These are phyloP conservation scores for Trypanosoma congolense DNA, from an alignment of 208 protist genomes.

Conservation along the genomic window DNA sequence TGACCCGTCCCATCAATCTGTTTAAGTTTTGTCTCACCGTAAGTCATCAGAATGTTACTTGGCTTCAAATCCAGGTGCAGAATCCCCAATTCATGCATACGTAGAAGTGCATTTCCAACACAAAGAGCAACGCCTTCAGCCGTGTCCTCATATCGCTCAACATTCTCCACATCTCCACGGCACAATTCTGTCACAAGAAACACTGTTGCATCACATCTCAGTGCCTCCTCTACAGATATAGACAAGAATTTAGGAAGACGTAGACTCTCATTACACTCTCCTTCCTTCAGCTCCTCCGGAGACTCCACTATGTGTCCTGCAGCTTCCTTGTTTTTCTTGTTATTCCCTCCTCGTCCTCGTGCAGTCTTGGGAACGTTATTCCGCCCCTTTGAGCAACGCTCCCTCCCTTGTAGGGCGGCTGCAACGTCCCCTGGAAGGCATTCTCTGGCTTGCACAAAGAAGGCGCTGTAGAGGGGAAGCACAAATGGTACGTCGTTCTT, in stretches of 20 bases:
- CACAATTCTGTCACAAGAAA: slow-evolving; percentile 83
- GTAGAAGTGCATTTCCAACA: slow-evolving; percentile 68
- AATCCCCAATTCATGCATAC: slow-evolving; percentile 77
- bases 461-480: slow-evolving; percentile 79
- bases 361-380: slow-evolving; percentile 23
- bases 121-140: slow-evolving; percentile 70
- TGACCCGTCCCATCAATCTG: too few species aligned
- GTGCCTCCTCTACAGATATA: slow-evolving; percentile 65
- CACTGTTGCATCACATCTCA: slow-evolving; percentile 55
- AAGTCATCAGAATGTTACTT: slow-evolving; percentile 82
- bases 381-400: slow-evolving; percentile 15
- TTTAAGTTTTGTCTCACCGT: too few species aligned
- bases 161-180: slow-evolving; percentile 77
- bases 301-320: slow-evolving; percentile 17
- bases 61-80: slow-evolving; percentile 85
- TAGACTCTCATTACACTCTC: slow-evolving; percentile 32
- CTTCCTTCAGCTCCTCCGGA: slow-evolving; percentile 19
- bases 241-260: slow-evolving; percentile 70
- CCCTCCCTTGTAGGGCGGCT: slow-evolving; percentile 16
- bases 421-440: slow-evolving; percentile 55
- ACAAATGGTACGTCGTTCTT: slow-evolving; percentile 78
- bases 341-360: not conserved
- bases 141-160: slow-evolving; percentile 43
- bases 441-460: slow-evolving; percentile 53
- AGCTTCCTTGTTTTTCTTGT: slow-evolving; percentile 5